These are phyloP conservation scores for Trichocladium uniseriatum DNA, from an alignment of 495 filamentous ascomycete species.

Conservation along the genomic window DNA sequence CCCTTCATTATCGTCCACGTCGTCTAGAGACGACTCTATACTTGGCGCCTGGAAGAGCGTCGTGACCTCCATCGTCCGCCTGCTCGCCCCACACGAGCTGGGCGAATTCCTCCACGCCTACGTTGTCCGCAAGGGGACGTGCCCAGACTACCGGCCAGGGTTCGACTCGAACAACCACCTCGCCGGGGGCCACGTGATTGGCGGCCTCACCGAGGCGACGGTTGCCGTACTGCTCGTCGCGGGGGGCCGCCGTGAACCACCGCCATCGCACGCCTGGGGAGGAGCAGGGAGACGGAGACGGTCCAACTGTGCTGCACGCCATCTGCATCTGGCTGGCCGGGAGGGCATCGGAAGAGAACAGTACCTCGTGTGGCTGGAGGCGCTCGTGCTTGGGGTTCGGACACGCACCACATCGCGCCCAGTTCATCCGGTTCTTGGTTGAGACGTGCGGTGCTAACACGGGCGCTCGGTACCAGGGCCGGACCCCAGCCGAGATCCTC, in stretches of 20 bases:
- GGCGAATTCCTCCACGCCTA: not conserved
- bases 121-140: not conserved
- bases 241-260: not conserved
- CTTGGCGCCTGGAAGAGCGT: not conserved
- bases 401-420: not conserved
- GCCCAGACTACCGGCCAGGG: not conserved
- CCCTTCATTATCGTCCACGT: not conserved
- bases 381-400: not conserved
- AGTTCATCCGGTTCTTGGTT: not conserved
- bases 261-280: not conserved
- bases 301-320: not conserved
- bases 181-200: not conserved
- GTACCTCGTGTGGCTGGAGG: too few species aligned
- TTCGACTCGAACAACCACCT: too few species aligned
- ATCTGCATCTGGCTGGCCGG: not conserved
- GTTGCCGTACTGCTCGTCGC: too few species aligned
- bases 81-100: not conserved
- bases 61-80: not conserved
- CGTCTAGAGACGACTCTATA: not conserved
- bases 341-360: too few species aligned
- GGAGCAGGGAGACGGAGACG: too few species aligned
- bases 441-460: not conserved
- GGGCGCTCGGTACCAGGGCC: not conserved
- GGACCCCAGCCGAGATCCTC: not conserved
- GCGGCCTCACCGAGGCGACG: not conserved